Evolutionary conservation across 495 filamentous ascomycete genomes (phyloP), one percentile per base, ranked within the genome.

Genomic region (Daldinia grandis): DNA sequence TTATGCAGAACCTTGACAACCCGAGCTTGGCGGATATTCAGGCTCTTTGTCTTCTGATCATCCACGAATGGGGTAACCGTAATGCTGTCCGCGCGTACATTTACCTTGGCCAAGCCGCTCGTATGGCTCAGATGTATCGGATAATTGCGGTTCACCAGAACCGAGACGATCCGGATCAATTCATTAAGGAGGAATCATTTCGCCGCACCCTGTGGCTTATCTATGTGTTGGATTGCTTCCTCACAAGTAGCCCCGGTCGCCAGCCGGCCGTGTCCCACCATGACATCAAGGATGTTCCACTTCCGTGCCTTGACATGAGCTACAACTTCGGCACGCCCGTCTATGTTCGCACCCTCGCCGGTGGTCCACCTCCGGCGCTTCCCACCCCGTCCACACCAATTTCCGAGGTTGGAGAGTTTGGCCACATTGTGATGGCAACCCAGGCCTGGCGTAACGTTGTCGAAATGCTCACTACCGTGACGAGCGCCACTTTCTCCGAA

Each of bases 81-180:
- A 84, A 84, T 69, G 83, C 83, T 55, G 82, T 85, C 64, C 81
- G 82, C 24, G 83, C 83, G 70, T 85, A 85, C 75, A 78, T 84
- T 61, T 84, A 84, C 40, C 79, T 85, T 28, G 83, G 83, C 54
- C 83, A 84, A 57, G 83, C 83, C 42, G 78, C 82, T 24, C 78
- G 83, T 37, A 84, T 85, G 82, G 78, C 81, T 21, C 83, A 85
- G 74, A 85, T 85, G 83, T 84, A 80, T 69, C 80, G 82, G 33
- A 76, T 85, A 47, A 79, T 85, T 38, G 80, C 82, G 19, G 78
- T 76, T 8, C 81, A 84, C 54, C 80, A 81, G 51, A 76, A 74
- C 30, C 72, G 76, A 57, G 74, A 77, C 42, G 81, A 85, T 42
- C 78, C 82, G 2, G 82, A 84, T 62, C 80, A 81, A 69, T 85